Conservation (phyloP, 2,329 filamentous ascomycete species). For the Alternaria ethzedia region DNA sequence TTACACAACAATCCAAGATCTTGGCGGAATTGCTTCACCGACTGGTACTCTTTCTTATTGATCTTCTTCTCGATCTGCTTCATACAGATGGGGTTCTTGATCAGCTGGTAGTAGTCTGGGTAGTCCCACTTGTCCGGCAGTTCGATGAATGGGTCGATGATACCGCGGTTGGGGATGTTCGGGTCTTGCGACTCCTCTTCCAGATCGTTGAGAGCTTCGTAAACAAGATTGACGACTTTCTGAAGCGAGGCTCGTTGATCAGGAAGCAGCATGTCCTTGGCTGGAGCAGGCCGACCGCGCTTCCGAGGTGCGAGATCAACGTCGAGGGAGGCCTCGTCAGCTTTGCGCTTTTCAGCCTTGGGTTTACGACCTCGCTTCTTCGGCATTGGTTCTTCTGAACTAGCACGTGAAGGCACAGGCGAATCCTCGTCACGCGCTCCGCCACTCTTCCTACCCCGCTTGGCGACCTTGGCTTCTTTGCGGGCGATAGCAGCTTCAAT, state of each 20-base stretch:
- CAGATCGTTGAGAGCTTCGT: slow-evolving; percentile 80
- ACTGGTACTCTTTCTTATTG: slow-evolving; percentile 92
- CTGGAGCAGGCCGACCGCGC: slow-evolving; percentile 67
- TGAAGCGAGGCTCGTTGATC: slow-evolving; percentile 80
- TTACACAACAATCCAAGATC: slow-evolving; percentile 85
- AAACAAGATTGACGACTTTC: slow-evolving; percentile 76
- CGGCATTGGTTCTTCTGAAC: slow-evolving; percentile 77
- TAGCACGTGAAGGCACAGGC: slow-evolving; percentile 78
- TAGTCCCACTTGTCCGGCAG: slow-evolving; percentile 88
- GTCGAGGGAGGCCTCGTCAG: slow-evolving; percentile 68
- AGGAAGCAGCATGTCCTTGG: slow-evolving; percentile 71
- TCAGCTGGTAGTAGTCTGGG: slow-evolving; percentile 94
- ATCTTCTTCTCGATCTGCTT: slow-evolving; percentile 94
- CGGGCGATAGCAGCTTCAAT: slow-evolving; percentile 92
- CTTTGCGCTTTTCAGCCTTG: slow-evolving; percentile 83
- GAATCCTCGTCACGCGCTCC: slow-evolving; percentile 66
- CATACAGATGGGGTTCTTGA: slow-evolving; percentile 92
- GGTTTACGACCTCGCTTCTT: slow-evolving; percentile 87
- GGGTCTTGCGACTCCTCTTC: slow-evolving; percentile 74
- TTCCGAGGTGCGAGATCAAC: slow-evolving; percentile 71
- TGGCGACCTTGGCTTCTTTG: slow-evolving; percentile 84
- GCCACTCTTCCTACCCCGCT: slow-evolving; percentile 75
- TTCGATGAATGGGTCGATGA: slow-evolving; percentile 94
- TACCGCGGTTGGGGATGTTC: slow-evolving; percentile 70
- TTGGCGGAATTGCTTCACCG: slow-evolving; percentile 76